phyloP scores from a whole-genome alignment of 2,329 filamentous ascomycete genomes.

The Sporothrix pallida region DNA sequence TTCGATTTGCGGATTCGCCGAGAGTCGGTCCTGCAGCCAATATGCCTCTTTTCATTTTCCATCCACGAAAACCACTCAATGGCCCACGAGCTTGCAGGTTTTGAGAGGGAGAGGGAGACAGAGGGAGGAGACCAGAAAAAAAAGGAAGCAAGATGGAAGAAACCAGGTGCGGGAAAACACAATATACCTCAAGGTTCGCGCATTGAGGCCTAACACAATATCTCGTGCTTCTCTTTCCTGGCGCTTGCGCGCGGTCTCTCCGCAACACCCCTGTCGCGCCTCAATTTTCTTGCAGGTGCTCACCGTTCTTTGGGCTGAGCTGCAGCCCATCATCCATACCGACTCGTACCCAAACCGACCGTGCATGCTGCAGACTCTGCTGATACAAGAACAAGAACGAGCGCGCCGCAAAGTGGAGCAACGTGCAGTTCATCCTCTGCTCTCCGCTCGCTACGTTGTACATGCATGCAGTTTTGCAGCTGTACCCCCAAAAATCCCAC shows the following conservation, averaged over 20 bases:
- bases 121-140: neutral
- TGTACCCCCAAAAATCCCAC: conserved; percentile 27
- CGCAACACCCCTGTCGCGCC: neutral
- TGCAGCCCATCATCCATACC: conserved; percentile 29
- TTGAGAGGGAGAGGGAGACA: neutral
- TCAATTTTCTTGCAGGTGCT: neutral
- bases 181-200: conserved; percentile 3
- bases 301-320: conserved; percentile 35
- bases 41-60: neutral
- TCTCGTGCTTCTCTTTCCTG: neutral
- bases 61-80: neutral
- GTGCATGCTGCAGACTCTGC: conserved; percentile 23
- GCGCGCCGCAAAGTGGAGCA: conserved; percentile 11
- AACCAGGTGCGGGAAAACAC: neutral
- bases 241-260: neutral
- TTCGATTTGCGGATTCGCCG: neutral
- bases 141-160: neutral
- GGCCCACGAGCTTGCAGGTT: neutral
- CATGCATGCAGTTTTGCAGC: conserved; percentile 24
- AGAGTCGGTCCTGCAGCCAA: neutral
- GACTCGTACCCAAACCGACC: conserved; percentile 20
- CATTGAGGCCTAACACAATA: conserved; percentile 26
- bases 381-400: neutral
- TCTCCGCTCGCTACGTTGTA: conserved; percentile 21
- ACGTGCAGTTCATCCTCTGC: conserved; percentile 15